These are phyloP conservation scores for Trifolium fragiferum DNA, from an alignment of 306 rosid genomes.

Conservation along the genomic window DNA sequence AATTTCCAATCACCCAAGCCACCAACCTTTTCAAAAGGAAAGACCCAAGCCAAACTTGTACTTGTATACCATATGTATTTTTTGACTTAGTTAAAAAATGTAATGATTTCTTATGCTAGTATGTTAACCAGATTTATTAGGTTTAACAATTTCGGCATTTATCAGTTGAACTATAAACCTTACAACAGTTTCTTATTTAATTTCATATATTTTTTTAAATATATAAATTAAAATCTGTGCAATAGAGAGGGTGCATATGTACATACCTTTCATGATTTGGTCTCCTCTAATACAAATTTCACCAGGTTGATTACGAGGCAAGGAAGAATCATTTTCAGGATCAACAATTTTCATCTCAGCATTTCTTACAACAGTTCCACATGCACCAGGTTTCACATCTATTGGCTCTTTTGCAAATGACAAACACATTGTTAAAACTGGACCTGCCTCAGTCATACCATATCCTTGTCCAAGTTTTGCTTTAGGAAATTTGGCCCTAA, in stretches of 20 bases:
- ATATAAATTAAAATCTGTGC: too few relatives aligned
- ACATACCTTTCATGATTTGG: constrained; percentile 81
- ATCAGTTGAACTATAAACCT: too few relatives aligned
- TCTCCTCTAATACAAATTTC: constrained; percentile 77
- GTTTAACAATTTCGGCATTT: too few relatives aligned
- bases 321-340: constrained; percentile 56
- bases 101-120: background rate
- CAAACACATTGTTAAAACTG: constrained; percentile 64
- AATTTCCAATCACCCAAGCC: background rate
- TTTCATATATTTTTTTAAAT: too few relatives aligned
- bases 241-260: too few relatives aligned
- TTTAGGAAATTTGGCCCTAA: constrained; percentile 63
- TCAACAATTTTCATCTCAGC: constrained; percentile 71
- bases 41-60: background rate
- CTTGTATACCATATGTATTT: background rate
- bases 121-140: background rate
- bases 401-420: constrained; percentile 69
- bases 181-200: too few relatives aligned
- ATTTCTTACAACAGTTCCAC: constrained; percentile 77
- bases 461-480: constrained; percentile 84
- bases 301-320: constrained; percentile 63
- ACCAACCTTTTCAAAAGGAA: constrained; percentile 6
- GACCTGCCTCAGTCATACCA: constrained; percentile 85
- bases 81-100: too few relatives aligned
- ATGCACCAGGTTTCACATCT: constrained; percentile 65